Conservation (phyloP, 257 asterid species). For the Nicotiana knightiana region DNA sequence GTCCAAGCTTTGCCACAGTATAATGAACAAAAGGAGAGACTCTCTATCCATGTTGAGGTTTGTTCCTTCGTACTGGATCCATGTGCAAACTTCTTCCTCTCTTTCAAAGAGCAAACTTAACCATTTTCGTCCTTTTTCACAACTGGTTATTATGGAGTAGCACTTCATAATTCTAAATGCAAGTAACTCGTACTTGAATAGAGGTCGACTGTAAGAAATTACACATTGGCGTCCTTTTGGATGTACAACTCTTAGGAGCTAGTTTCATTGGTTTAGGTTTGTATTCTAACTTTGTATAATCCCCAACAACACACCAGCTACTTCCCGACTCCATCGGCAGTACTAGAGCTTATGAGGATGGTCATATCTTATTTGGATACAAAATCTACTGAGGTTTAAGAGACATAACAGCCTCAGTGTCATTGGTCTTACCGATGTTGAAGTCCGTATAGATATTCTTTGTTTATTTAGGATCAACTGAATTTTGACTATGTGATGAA, state of each 20-base stretch:
- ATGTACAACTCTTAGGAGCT: neutral
- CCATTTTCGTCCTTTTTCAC: neutral
- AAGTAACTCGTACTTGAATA: neutral
- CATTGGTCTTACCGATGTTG: neutral
- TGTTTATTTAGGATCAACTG: neutral
- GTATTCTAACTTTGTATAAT: neutral
- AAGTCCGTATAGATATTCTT: neutral
- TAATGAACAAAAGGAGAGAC: constrained; percentile 90
- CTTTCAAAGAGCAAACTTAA: constrained; percentile 5
- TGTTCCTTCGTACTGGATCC: constrained; percentile 23
- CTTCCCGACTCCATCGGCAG: neutral
- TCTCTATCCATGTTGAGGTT: constrained; percentile 90
- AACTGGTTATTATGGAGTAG: neutral
- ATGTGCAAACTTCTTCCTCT: constrained; percentile 5
- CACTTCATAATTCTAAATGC: neutral
- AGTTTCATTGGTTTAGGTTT: neutral
- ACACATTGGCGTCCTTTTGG: neutral
- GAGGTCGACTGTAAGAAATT: neutral
- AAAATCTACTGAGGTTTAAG: neutral
- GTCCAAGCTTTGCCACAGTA: constrained; percentile 96
- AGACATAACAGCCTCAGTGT: neutral
- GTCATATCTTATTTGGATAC: neutral
- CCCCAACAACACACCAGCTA: neutral
- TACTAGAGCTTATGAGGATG: neutral
- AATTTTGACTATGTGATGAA: neutral